A percentile compares a stretch with the other conserved stretches of the same genome.
Conservation (phyloP, 2,329 filamentous ascomycete species). For the Fusarium sp. region DNA sequence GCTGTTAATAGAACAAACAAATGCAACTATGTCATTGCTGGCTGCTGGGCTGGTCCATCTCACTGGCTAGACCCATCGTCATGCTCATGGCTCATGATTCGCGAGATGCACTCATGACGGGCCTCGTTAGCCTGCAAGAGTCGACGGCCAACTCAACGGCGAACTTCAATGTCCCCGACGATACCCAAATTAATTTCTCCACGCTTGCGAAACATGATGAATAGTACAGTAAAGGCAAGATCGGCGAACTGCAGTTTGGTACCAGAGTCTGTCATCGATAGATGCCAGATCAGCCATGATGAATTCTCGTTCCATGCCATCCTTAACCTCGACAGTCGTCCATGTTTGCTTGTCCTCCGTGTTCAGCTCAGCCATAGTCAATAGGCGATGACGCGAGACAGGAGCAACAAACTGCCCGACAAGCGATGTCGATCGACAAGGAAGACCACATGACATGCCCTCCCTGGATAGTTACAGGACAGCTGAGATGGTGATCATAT, state of each 20-base stretch:
- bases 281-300: constrained; percentile 1
- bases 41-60: not conserved
- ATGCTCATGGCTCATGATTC: not conserved
- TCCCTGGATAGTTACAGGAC: not conserved
- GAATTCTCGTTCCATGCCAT: not conserved
- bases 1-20: constrained; percentile 10
- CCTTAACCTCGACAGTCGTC: not conserved
- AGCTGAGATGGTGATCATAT: constrained; percentile 4
- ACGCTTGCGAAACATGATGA: not conserved
- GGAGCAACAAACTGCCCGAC: not conserved
- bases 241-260: constrained; percentile 13
- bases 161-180: not conserved
- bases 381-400: not conserved
- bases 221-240: constrained; percentile 7
- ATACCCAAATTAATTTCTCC: constrained; percentile 21
- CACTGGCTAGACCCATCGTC: not conserved
- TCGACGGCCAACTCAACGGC: constrained; percentile 1
- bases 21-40: constrained; percentile 26
- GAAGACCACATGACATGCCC: constrained; percentile 1
- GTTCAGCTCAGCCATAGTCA: constrained; percentile 4
- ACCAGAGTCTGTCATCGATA: not conserved
- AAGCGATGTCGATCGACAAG: constrained; percentile 17
- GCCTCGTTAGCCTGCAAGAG: not conserved
- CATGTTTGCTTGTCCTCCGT: not conserved
- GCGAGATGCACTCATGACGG: not conserved